Percentiles rank a stretch among this genome's conserved stretches.
Evolutionary conservation across 768 basidiomycete genomes (phyloP).

Genomic region (Amanita phalloides): DNA sequence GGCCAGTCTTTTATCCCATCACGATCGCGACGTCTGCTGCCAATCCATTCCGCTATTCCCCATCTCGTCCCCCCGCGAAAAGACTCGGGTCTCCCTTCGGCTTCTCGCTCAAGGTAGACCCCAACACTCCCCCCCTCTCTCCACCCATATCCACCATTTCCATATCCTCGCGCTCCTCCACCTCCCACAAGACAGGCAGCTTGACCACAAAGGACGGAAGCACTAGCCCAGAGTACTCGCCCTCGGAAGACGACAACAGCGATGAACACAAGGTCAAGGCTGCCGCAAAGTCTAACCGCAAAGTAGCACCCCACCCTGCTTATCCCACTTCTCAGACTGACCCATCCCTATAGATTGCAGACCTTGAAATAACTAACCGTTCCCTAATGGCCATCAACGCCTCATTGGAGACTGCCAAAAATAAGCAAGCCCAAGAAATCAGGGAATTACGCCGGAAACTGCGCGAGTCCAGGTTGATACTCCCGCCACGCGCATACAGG

Average conservation of each 20-base stretch:
- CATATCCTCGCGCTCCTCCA: conserved; percentile 68
- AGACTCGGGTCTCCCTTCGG: conserved; percentile 12
- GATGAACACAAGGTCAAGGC: conserved; percentile 49
- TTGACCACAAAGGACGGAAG: conserved; percentile 24
- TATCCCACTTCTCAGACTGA: not conserved
- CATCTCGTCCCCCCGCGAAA: conserved; percentile 15
- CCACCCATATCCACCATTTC: conserved; percentile 67
- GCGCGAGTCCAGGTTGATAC: conserved; percentile 69
- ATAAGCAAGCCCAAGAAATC: conserved; percentile 76
- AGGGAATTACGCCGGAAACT: conserved; percentile 73
- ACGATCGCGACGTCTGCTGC: conserved; percentile 44
- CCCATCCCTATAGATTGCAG: conserved; percentile 56
- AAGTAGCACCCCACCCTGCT: conserved; percentile 35
- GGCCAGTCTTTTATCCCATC: conserved; percentile 39
- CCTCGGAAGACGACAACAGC: conserved; percentile 15
- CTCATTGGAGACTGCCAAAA: conserved; percentile 69
- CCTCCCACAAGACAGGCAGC: conserved; percentile 33
- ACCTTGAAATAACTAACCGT: conserved; percentile 83
- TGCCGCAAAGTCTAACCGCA: conserved; percentile 78
- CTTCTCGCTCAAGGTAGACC: conserved; percentile 38
- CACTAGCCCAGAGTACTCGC: conserved; percentile 15
- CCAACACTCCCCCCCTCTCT: conserved; percentile 38
- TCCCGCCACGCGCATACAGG: conserved; percentile 55
- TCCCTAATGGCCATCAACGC: conserved; percentile 82
- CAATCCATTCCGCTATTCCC: conserved; percentile 44